Base-by-base conservation (phyloP, 2,329 filamentous ascomycete species). In the Penicillium vulpinum region DNA sequence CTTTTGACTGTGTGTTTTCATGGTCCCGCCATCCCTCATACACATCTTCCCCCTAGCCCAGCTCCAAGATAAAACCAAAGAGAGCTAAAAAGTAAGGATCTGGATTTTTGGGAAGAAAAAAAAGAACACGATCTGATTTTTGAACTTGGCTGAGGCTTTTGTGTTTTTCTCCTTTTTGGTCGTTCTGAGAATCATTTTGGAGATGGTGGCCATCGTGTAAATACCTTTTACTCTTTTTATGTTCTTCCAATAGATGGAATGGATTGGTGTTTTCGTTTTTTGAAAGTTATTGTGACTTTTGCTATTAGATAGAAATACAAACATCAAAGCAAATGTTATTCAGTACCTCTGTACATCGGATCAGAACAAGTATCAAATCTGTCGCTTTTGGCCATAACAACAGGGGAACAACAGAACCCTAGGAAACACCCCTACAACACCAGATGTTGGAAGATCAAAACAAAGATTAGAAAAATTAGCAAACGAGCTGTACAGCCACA, bases 181-280 rank as follows among this genome's bases (percentile, higher is more conserved):
- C 39, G 41, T 43, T 44, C 28, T 54, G 45, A 41, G 35, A 52
- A 51, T 54, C 58, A 53, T 54, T 57, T 40, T 38, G 51, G 57
- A 55, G 44, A 60, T 59, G 62, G 58, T 61, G 58, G 56, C 41
- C 57, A 58, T 51, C 52, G 52, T 66, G 63, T 66, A 65, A 57
- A 57, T 57, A 54, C 50, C 53, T 66, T 65, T 66, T 66, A 70
- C 66, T 70, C 68, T 66, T 62, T 61, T 54, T 62, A 64, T 61
- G 61, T 58, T 65, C 59, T 62, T 61, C 58, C 59, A 61, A 70
- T 70, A 72, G 68, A 72, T 65, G 68, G 63, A 69, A 70, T 67
- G 64, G 63, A 64, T 52, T 57, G 52, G 54, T 60, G 56, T 59
- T 53, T 38, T 47, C 50, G 39, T 64, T 62, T n/a, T 57, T 67